Base-by-base conservation (phyloP, 2,329 filamentous ascomycete genomes). In the Coniella lustricola region DNA sequence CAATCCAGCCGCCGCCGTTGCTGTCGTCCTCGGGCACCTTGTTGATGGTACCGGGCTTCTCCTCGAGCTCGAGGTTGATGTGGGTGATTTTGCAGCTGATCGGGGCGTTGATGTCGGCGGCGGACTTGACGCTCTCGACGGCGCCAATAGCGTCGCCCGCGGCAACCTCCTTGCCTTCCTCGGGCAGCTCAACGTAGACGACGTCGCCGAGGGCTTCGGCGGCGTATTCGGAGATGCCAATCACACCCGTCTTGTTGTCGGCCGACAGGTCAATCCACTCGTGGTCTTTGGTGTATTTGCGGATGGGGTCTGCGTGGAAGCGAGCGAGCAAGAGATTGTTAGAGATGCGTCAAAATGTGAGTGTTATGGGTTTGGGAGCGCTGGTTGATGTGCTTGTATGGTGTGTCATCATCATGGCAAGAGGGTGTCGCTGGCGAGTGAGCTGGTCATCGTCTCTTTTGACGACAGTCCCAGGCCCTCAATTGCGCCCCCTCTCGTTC, bases 51-150 rank as follows among this genome's bases (percentile, higher is more conserved):
- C 79, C 79, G 18, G 93, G 91, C 73, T 86, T 90, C 67, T 93
- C 85, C 67, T 94, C 87, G 54, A 98, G 77, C 52, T 74, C 63
- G 10, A 64, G 62, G 73, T 98, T 98, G 60, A 83, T 75, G 62
- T 85, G 79, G 33, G 80, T 76, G 53, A 98, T 81, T 58, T 73
- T 85, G 63, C 91, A 91, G 45, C 77, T 72, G 57, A 96, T 79
- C 16, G 93, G 93, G 13, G 89, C 84, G 72, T 95, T 85, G 74
- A 98, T 95, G 67, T 98, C 93, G 55, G 88, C 91, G n/a, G 93
- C 93, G 54, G 86, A 93, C 77, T 98, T 98, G 68, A 98, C 93
- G 3, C 90, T 96, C 75, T 98, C 93, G 59, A 98, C 91, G 52
- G 91, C 90, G 57, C 93, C 93, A 58, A 97, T 86, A 56, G 85